Conservation (phyloP, 371 early-diverging fungal genomes). For the Blakeslea trispora region DNA sequence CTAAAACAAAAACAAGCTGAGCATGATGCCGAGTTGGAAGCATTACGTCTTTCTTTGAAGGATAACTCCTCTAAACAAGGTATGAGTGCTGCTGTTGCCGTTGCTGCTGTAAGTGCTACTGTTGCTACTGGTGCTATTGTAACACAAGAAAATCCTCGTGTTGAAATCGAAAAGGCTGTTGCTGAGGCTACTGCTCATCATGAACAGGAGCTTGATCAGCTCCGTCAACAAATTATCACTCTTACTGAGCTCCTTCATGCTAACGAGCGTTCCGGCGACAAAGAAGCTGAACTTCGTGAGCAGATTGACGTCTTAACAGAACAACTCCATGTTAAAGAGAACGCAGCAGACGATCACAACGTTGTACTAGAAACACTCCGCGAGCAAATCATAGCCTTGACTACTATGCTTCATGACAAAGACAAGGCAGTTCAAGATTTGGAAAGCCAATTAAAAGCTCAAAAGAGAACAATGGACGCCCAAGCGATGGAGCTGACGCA, state of each 20-base stretch:
- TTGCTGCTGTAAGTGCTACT: constrained; percentile 2
- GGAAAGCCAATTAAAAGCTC: constrained; percentile 14
- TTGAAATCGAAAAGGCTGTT: constrained; percentile 4
- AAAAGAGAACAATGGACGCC: constrained; percentile 22
- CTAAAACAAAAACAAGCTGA: constrained; percentile 10
- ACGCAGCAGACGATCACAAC: background rate
- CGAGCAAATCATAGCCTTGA: constrained; percentile 2
- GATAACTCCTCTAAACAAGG: constrained; percentile 3
- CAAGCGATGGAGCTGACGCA: constrained; percentile 27
- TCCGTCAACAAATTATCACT: background rate
- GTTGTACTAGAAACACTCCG: background rate
- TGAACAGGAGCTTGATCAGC: background rate
- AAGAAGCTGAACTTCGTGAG: background rate
- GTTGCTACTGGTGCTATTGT: constrained; percentile 5
- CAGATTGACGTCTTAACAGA: constrained; percentile 1
- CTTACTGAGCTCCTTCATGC: background rate
- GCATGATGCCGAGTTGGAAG: constrained; percentile 14
- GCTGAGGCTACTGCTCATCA: background rate
- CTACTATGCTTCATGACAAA: constrained; percentile 7
- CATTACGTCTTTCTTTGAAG: constrained; percentile 15
- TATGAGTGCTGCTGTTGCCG: background rate
- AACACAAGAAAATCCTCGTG: background rate
- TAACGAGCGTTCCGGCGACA: background rate
- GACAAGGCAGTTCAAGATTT: constrained; percentile 8
- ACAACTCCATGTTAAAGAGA: constrained; percentile 1